These are phyloP conservation scores for Senna siamea DNA, from an alignment of 306 rosid genomes.

Conservation along the genomic window DNA sequence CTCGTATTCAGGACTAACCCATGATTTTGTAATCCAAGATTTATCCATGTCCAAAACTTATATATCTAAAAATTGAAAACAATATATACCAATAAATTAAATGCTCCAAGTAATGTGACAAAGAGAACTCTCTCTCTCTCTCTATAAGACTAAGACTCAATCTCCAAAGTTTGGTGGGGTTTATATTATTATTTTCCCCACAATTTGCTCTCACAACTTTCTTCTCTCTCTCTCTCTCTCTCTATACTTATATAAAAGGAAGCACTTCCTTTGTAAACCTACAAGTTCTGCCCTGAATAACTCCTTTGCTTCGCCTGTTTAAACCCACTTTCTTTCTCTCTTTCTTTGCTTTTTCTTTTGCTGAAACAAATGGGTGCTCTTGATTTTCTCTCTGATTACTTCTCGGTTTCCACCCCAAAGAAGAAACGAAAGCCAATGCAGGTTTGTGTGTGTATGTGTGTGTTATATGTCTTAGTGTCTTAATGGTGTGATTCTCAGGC, in stretches of 20 bases:
- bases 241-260: conserved; percentile 3
- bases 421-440: conserved; percentile 83
- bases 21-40: too few relatives aligned
- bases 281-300: background rate
- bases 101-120: too few relatives aligned
- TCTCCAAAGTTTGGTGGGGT: too few relatives aligned
- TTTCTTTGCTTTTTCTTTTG: background rate
- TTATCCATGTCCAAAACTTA: too few relatives aligned
- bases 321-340: background rate
- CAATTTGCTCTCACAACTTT: conserved; percentile 38
- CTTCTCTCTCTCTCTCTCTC: background rate
- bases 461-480: background rate
- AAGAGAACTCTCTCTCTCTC: too few relatives aligned
- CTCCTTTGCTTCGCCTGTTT: background rate
- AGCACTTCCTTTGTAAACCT: conserved; percentile 16
- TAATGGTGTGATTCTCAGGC: background rate
- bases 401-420: conserved; percentile 51
- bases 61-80: too few relatives aligned
- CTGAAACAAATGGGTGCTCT: conserved; percentile 73
- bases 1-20: too few relatives aligned
- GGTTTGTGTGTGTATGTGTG: conserved; percentile 62
- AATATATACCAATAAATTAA: too few relatives aligned
- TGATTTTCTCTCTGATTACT: conserved; percentile 65
- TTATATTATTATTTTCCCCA: conserved; percentile 17
- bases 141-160: too few relatives aligned